Base-by-base conservation (phyloP, 2,329 filamentous ascomycete species). In the Mariannaea elegans region DNA sequence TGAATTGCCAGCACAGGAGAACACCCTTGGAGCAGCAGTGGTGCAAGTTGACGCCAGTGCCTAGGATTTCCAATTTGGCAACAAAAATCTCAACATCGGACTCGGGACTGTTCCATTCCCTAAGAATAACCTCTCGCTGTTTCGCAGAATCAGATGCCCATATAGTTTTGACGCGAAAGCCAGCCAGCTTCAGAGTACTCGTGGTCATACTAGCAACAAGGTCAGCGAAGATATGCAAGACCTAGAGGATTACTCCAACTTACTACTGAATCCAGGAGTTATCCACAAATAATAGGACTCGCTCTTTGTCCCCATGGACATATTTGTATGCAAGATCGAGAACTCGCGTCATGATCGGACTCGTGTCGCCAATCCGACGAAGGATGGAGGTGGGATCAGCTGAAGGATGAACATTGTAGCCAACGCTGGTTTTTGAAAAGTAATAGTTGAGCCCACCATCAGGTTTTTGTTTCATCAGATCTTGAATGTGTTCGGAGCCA, bases 201-300 rank as follows among this genome's bases (percentile, higher is more conserved):
- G 12, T 12, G 12, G 12, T 31, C 27, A 31, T 31, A 31, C 27
- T 31, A n/a, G 7, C 12, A 12, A 31, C 12, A 12, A 31, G 7
- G 27, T 31, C 12, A 31, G 27, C 12, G 12, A 7, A 7, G 27
- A 31, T n/a, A 31, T 12, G 27, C 27, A 31, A 12, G 27, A 12
- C 12, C 27, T 7, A 31, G 12, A 7, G 7, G 8, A 39, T 3
- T 39, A 8, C 16, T 39, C n/a, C 18, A 16, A 53, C 48, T 58
- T 53, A 58, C 48, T 13, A 7, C 19, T 58, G 41, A 13, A 58
- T 52, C 48, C 41, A 58, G 2, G 34, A 24, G 2, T 42, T 52
- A 13, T 58, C 56, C 2, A 53, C 41, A 34, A 47, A 59, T 10
- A 59, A 14, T 7, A 53, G 32, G 27, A 59, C 7, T n/a, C 32